Base-by-base conservation (phyloP, 441 rosid genomes). In the Omphalea diandra region DNA sequence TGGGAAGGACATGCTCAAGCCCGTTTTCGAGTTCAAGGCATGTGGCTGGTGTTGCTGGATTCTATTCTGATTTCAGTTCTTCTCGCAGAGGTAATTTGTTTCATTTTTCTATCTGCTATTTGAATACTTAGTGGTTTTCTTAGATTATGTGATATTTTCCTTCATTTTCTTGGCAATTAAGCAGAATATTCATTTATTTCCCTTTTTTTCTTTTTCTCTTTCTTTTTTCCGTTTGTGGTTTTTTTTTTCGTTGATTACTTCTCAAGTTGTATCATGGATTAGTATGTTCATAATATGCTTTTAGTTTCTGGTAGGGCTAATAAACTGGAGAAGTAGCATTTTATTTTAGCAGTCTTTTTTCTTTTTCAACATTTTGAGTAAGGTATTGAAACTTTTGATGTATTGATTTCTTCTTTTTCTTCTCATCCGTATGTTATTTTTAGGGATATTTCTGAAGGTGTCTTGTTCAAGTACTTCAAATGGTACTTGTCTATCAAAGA, bases 11-110 rank as follows among this genome's bases (percentile, higher is more conserved):
- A 66, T 65, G 68, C 68, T 67, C 81, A 38, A 79, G 59, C 71
- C 46, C 69, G 5, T 67, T 74, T 75, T 63, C 63, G 12, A 65
- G 83, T 20, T 76, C 77, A 65, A 71, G 74, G 73, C 83, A 75
- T 33, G 66, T 65, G 41, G 64, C 47, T 54, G 79, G 79, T 54
- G 67, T 71, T 67, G n/a, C n/a, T n/a, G 26, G 79, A 73, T 77
- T 79, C 31, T 80, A 84, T 72, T 76, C 75, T 14, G 75, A 74
- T 73, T 71, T 82, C 35, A 70, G 64, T 67, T 79, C 77, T 81
- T 79, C n/a, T n/a, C n/a, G 83, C 83, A 82, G 83, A 86, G 77
- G 86, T 83, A 80, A 66, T 27, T 49, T 40, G 6, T 26, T 33
- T 65, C 22, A n/a, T n/a, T 24, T 5, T 24, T 52, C 15, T 71